These are phyloP conservation scores for Pleurotus salmoneostramineus DNA, from an alignment of 768 basidiomycete genomes.

Conservation along the genomic window DNA sequence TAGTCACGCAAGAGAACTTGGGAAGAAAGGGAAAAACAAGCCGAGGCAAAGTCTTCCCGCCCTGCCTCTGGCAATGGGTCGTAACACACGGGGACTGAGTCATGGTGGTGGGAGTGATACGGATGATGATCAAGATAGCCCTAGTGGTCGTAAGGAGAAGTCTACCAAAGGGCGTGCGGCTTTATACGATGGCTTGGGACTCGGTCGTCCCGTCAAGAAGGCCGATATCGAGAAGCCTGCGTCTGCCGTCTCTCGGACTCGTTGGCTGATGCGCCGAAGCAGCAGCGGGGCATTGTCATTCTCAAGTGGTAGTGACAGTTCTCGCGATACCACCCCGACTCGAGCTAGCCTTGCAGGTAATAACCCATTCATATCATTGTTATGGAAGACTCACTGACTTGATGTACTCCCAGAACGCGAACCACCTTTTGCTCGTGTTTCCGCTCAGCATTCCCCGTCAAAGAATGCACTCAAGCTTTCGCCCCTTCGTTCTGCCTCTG, in stretches of 20 bases:
- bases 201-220: slow-evolving; percentile 50
- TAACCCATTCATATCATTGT: slow-evolving; percentile 13
- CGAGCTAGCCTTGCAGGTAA: slow-evolving; percentile 46
- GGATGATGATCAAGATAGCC: slow-evolving; percentile 67
- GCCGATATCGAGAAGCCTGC: slow-evolving; percentile 20
- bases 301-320: slow-evolving; percentile 69
- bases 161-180: slow-evolving; percentile 29
- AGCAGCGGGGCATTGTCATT: slow-evolving; percentile 68
- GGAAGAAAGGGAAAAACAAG: slow-evolving; percentile 30
- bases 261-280: slow-evolving; percentile 70
- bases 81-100: slow-evolving; percentile 20
- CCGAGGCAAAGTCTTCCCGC: slow-evolving; percentile 76
- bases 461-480: slow-evolving; percentile 32
- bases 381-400: neutral
- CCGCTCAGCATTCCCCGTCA: slow-evolving; percentile 44
- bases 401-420: slow-evolving; percentile 44
- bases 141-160: slow-evolving; percentile 36
- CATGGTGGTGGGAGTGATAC: slow-evolving; percentile 48
- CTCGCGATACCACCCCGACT: slow-evolving; percentile 60
- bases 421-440: slow-evolving; percentile 44
- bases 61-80: neutral
- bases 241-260: slow-evolving; percentile 38
- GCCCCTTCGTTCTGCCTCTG: slow-evolving; percentile 29
- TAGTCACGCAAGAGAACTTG: slow-evolving; percentile 17
- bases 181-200: slow-evolving; percentile 59